phyloP scores from a whole-genome alignment of 495 filamentous ascomycete species.

The Trichocladium uniseriatum region DNA sequence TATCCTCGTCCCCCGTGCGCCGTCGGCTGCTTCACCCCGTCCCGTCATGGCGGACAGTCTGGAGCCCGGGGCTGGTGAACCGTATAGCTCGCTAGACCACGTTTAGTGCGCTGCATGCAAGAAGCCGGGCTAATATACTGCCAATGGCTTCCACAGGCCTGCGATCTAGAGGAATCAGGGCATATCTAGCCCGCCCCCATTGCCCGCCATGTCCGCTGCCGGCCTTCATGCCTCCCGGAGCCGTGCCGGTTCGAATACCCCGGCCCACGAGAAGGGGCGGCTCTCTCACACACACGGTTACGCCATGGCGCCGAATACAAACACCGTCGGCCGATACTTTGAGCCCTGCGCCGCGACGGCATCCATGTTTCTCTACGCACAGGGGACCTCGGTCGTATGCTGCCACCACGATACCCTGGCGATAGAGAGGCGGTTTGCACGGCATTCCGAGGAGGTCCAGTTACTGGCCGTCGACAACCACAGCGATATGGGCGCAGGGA shows the following conservation, averaged over 20 bases:
- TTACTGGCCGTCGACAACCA: conserved; percentile 85
- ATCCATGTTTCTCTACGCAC: conserved; percentile 77
- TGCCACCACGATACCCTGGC: conserved; percentile 86
- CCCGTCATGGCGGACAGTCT: background rate
- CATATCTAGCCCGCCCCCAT: conserved; percentile 23
- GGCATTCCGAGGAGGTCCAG: conserved; percentile 72
- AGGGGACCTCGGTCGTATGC: conserved; percentile 67
- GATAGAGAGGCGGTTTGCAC: conserved; percentile 77
- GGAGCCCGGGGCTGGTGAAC: background rate
- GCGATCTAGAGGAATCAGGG: conserved; percentile 11
- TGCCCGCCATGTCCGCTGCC: conserved; percentile 35
- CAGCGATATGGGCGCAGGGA: conserved; percentile 76
- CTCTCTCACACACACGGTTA: conserved; percentile 36
- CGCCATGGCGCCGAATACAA: conserved; percentile 44
- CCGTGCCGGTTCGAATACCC: conserved; percentile 51
- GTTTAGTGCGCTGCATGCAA: conserved; percentile 6
- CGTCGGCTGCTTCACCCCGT: background rate
- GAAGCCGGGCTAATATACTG: conserved; percentile 8
- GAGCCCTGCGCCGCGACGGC: conserved; percentile 81
- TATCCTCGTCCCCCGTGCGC: conserved; percentile 1
- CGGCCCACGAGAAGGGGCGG: conserved; percentile 34
- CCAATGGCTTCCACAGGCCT: conserved; percentile 13
- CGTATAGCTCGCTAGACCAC: background rate
- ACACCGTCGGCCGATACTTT: conserved; percentile 47
- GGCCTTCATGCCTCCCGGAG: conserved; percentile 41